Conservation (phyloP, 2,329 filamentous ascomycete genomes). For the Sordariomycetes sp. region DNA sequence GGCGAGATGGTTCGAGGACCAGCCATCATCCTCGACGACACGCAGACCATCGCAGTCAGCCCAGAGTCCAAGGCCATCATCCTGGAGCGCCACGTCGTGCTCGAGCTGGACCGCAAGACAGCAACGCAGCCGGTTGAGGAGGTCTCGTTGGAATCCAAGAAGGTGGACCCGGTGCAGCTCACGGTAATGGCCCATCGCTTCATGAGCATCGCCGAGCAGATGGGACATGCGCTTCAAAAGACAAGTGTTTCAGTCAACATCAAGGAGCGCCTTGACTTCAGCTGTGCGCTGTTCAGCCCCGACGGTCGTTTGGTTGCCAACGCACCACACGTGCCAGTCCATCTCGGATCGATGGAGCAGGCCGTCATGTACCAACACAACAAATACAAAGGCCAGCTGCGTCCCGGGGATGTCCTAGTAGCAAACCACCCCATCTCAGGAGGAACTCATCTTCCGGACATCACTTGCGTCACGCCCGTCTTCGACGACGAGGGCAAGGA, state of each 20-base stretch:
- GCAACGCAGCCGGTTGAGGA: background rate
- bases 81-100: constrained; percentile 3
- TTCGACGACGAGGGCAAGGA: constrained; percentile 21
- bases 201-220: constrained; percentile 76
- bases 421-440: constrained; percentile 38
- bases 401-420: constrained; percentile 65
- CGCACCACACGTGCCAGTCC: constrained; percentile 66
- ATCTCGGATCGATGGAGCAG: constrained; percentile 71
- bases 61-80: constrained; percentile 1
- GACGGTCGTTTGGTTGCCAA: constrained; percentile 66
- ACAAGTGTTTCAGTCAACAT: constrained; percentile 70
- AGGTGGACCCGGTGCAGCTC: constrained; percentile 62
- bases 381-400: constrained; percentile 62
- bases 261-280: constrained; percentile 71
- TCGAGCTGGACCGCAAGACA: constrained; percentile 1
- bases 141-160: background rate
- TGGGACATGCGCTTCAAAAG: constrained; percentile 70
- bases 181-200: constrained; percentile 71
- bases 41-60: constrained; percentile 4
- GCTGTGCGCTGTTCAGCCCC: constrained; percentile 66
- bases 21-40: constrained; percentile 5
- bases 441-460: constrained; percentile 27
- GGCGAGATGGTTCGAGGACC: constrained; percentile 1
- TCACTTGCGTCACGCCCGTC: constrained; percentile 26
- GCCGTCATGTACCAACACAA: constrained; percentile 60